Evolutionary conservation across 2,329 filamentous ascomycete species (phyloP), one percentile per base, ranked within the genome.

Genomic region (Cylindrodendrum hubeiense): DNA sequence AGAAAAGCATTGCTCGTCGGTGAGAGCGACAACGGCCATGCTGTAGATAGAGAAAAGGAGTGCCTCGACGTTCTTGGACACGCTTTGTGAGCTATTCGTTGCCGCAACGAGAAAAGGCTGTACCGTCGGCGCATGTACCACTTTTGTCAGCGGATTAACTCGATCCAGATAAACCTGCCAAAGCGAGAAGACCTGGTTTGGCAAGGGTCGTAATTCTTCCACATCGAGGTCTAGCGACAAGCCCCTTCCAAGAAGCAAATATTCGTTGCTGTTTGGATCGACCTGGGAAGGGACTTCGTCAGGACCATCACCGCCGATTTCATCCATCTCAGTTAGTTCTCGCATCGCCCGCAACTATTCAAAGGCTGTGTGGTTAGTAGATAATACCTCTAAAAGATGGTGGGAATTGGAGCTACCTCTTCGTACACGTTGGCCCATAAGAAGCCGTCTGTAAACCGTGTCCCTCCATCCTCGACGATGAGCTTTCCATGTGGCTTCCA

Each of bases 121-220:
- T 8, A 60, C 15, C 5, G 55, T 56, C 2, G 64, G 60, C 9
- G 37, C 39, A 41, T 66, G 64, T 7, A 66, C 37, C 10, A 66
- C 13, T 22, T 63, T 66, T 6, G 55, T 63, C 13, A 66, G 15
- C 2, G 64, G 60, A 52, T 66, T 46, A 1, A 66, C 60, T 21
- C 60, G 56, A 22, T 50, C 64, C 6, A 55, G 33, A 46, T 63
- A 66, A 7, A 60, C 10, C 13, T 60, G 60, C 64, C 64, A 66
- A 1, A 66, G 46, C 13, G n/a, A n/a, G 13, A 54, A 56, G 2
- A 63, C 56, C 17, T 66, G 64, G 4, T 19, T 19, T 6, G 60
- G 52, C 5, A 39, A 44, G 1, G 60, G 60, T 12, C 47, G 19
- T 19, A 61, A n/a, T 3, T 61, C 39, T 8, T 53, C 50, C 7